Evolutionary conservation across 257 asterid genomes (phyloP), one percentile per base, ranked within the genome.

Genomic region (Cordia subcordata): DNA sequence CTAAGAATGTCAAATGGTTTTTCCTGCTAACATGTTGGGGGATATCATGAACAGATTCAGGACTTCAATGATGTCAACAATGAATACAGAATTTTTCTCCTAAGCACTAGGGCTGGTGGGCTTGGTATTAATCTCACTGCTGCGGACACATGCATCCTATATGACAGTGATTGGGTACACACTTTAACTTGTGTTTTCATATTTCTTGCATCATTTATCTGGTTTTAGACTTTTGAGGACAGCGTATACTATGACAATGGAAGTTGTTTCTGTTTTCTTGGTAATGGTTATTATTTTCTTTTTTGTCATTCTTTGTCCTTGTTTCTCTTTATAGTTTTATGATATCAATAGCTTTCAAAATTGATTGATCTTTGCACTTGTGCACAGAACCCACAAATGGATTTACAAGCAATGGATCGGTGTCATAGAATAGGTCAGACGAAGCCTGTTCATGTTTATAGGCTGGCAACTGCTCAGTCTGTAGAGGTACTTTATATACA

Each of bases 361-460:
- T 42, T 42, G 47, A 42, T 8, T 42, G 47, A 42, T 2, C 12
- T 3, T 42, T 42, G 47, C 1, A 14, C 15, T 10, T 42, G 4
- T 42, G 47, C 14, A 3, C 47, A 93, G 99, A 93, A 93, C 69
- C 99, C 99, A 50, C 99, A 93, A 79, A 82, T 83, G 96, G 99
- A 93, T 80, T 80, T 93, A 66, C 99, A 93, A 72, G 99, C 97
- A 53, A 93, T 93, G 99, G 99, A 93, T 61, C 76, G 99, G 49
- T 93, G 99, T 47, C 99, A 93, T 57, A 82, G 99, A 66, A 93
- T 93, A 53, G 99, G 99, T 70, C 99, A 93, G 75, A 93, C 99
- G 27, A 93, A 93, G 72, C 99, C 99, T 56, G 99, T 89, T 70
- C 99, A 93, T 73, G 97, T 93, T 54, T 93, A 93, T 84, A 75